These are phyloP conservation scores for Exophiala dermatitidis DNA, from an alignment of 2,329 filamentous ascomycete genomes.

Conservation along the genomic window DNA sequence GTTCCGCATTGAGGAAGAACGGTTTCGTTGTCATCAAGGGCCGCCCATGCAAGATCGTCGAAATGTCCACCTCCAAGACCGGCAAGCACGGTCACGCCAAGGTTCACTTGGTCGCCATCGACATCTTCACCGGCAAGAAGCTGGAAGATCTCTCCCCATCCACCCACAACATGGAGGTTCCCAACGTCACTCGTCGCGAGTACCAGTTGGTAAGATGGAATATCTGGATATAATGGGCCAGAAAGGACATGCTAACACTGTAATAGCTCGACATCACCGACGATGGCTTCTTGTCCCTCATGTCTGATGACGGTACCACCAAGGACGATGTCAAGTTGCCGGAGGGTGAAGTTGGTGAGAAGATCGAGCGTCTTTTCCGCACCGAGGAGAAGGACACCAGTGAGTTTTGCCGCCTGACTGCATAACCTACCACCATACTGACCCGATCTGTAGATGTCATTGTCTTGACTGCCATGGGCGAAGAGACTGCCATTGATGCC, in stretches of 20 bases:
- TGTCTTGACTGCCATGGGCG: conserved; percentile 91
- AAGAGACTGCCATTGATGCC: conserved; percentile 84
- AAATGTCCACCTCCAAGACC: conserved; percentile 99
- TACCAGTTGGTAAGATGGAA: conserved; percentile 76
- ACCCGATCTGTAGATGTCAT: conserved; percentile 63
- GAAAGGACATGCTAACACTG: neutral
- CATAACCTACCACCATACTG: conserved; percentile 3
- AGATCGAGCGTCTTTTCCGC: conserved; percentile 73
- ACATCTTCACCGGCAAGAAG: conserved; percentile 99
- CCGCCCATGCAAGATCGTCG: conserved; percentile 99
- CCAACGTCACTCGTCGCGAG: conserved; percentile 83
- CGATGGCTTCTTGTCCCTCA: conserved; percentile 90
- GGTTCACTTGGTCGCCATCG: conserved; percentile 94
- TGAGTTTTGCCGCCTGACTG: conserved; percentile 46
- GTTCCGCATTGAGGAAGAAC: conserved; percentile 99
- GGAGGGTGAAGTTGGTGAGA: conserved; percentile 79
- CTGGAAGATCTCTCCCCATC: conserved; percentile 97
- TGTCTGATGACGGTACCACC: conserved; percentile 74
- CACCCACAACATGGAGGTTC: conserved; percentile 82
- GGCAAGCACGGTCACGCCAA: conserved; percentile 99
- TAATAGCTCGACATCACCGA: conserved; percentile 83
- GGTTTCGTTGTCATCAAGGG: conserved; percentile 96
- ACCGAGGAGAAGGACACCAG: conserved; percentile 87
- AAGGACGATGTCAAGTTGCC: conserved; percentile 96
- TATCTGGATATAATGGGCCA: neutral